Conservation (phyloP, 2,329 filamentous ascomycete genomes). For the Aureobasidium sp. region DNA sequence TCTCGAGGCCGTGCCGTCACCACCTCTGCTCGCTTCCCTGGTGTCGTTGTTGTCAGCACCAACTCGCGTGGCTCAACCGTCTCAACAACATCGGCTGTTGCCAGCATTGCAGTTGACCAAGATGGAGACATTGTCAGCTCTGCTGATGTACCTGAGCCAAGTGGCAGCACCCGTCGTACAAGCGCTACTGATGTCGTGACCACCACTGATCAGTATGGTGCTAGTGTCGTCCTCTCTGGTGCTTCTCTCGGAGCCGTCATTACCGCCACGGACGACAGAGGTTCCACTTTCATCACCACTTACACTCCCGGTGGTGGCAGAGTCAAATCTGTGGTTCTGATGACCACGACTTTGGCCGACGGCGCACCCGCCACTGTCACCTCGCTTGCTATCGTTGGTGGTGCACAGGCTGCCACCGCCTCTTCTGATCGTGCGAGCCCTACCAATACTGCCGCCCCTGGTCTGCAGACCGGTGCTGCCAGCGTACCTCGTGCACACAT, state of each 20-base stretch:
- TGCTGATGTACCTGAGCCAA: constrained; percentile 28
- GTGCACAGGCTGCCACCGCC: constrained; percentile 14
- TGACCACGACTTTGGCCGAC: constrained; percentile 27
- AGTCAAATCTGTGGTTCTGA: constrained; percentile 32
- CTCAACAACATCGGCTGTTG: constrained; percentile 29
- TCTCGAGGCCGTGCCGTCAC: constrained; percentile 21
- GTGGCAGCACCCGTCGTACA: constrained; percentile 1
- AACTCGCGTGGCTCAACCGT: constrained; percentile 30
- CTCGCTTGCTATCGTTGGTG: constrained; percentile 34
- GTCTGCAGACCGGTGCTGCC: constrained; percentile 32
- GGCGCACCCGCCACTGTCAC: constrained; percentile 34
- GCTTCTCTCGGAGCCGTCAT: constrained; percentile 31
- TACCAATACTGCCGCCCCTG: constrained; percentile 21
- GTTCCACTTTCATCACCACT: constrained; percentile 36
- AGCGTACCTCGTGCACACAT: constrained; percentile 19
- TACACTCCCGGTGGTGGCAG: constrained; percentile 36
- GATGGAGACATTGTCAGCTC: constrained; percentile 32
- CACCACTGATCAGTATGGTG: constrained; percentile 33
- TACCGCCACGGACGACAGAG: constrained; percentile 34
- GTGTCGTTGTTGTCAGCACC: constrained; percentile 28
- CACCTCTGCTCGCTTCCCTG: constrained; percentile 30
- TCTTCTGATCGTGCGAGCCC: background rate
- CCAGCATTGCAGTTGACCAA: constrained; percentile 30
- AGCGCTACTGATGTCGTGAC: constrained; percentile 18
- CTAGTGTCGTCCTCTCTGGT: constrained; percentile 27